These are phyloP conservation scores for Luzula sylvatica DNA, from an alignment of 176 grass and related monocot genomes.

Conservation along the genomic window DNA sequence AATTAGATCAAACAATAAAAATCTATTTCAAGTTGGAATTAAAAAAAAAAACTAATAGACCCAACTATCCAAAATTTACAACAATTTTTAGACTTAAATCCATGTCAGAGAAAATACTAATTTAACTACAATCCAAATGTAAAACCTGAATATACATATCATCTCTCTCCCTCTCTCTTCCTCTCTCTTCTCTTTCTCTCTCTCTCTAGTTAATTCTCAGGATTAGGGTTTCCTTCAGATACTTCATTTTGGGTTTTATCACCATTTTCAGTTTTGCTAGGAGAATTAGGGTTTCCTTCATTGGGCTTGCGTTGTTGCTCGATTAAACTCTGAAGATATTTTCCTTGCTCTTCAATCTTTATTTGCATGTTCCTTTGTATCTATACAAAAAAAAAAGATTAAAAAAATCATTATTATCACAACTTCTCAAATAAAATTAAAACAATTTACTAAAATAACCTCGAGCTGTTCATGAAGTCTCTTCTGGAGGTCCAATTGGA, in stretches of 20 bases:
- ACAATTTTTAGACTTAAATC: not conserved
- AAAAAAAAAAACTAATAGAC: not conserved
- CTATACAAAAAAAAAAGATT: not conserved
- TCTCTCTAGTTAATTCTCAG: not conserved
- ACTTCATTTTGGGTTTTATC: not conserved
- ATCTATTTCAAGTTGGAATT: not conserved
- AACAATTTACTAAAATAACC: constrained; percentile 22
- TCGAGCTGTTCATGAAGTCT: constrained; percentile 97
- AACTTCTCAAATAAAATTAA: not conserved
- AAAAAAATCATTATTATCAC: constrained; percentile 5
- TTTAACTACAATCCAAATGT: constrained; percentile 8
- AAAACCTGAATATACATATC: constrained; percentile 17
- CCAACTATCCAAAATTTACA: constrained; percentile 12
- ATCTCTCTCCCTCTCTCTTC: not conserved
- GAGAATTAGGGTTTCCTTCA: constrained; percentile 14
- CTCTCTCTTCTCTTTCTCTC: not conserved
- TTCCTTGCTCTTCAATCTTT: constrained; percentile 23
- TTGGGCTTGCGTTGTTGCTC: constrained; percentile 3
- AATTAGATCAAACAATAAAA: no score
- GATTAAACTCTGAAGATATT: constrained; percentile 22
- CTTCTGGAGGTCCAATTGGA: constrained; percentile 97
- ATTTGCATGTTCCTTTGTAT: constrained; percentile 21
- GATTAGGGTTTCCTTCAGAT: constrained; percentile 16
- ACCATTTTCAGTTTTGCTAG: not conserved
- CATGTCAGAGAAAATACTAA: constrained; percentile 17